Evolutionary conservation across 2,329 filamentous ascomycete genomes (phyloP), one percentile per base, ranked within the genome.

Genomic region (Hysterium pulicare): DNA sequence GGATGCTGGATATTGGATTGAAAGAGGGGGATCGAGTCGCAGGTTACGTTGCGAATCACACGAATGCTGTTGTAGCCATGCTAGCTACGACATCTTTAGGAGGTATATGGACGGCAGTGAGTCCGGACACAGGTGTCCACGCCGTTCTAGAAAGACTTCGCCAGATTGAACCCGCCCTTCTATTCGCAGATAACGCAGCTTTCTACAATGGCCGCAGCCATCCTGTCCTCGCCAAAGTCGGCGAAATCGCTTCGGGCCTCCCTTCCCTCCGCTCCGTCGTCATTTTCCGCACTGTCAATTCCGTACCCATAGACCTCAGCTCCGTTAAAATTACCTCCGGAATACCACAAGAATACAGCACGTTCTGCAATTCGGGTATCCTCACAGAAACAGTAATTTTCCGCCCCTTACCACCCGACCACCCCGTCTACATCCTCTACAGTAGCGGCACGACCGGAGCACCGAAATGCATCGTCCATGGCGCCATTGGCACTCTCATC

Each of bases 381-480:
- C 42, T 41, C 15, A 42, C 50, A 2, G 21, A 48, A 3, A 49
- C 58, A 7, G 53, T 70, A 8, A 57, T 50, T 17, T 97, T 97
- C 62, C 80, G 82, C 54, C 87, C 90, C 61, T 78, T 97, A 7
- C 78, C 82, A 1, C 84, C 93, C 1, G 87, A 91, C 16, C 89
- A 95, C 53, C 91, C 91, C 0, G 81, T 96, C 3, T 97, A 96
- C 61, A 90, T 98, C 34, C 77, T 97, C 24, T 98, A 95, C 68
- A 94, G 87, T 1, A 91, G 86, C 34, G 93, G 93, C 17, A 98
- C 93, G 0, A 97, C 93, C 0, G 82, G 82, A 2, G 69, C 80
- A 15, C 91, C 93, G 5, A 97, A 97, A 67, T 91, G 90, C 51
- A 97, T 98, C 51, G 85, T 96, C 2, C 93, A 98, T 65, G 91